Percentiles rank a stretch among this genome's conserved stretches.
Evolutionary conservation across 78 protist species (phyloP).

Genomic region (Polysphondylium violaceum): DNA sequence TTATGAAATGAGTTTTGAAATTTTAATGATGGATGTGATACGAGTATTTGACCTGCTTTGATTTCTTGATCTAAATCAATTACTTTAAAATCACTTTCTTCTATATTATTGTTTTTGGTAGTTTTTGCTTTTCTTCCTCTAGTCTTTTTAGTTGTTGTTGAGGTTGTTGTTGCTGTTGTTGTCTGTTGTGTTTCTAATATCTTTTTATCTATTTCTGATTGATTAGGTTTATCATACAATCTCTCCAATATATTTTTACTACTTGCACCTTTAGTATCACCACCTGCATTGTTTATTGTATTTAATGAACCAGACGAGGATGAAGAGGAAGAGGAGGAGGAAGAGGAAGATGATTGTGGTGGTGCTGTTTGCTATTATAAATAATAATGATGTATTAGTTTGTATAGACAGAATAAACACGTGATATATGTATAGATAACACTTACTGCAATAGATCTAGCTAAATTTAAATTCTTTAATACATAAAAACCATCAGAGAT

Average conservation of each 20-base stretch:
- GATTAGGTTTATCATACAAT: no score
- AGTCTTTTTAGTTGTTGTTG: neutral
- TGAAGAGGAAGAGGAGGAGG: no score
- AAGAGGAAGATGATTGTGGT: no score
- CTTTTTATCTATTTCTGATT: neutral
- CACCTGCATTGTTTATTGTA: no score
- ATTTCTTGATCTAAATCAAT: neutral
- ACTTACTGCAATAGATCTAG: no score
- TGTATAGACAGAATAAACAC: no score
- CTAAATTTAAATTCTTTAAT: slow-evolving; percentile 56
- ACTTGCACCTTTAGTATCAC: no score
- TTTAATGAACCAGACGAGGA: no score
- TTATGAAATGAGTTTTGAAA: neutral
- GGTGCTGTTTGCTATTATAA: no score
- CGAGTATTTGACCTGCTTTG: slow-evolving; percentile 40
- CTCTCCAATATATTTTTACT: no score
- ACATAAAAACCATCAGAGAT: slow-evolving; percentile 27
- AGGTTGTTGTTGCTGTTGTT: neutral
- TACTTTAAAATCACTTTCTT: neutral
- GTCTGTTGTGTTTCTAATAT: neutral
- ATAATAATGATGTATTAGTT: no score
- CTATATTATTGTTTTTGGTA: slow-evolving; percentile 6
- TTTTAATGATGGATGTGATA: slow-evolving; percentile 65
- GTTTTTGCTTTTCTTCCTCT: neutral
- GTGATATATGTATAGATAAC: no score